Evolutionary conservation across 148 eudicot species (phyloP).

Genomic region (Cornus suecica): DNA sequence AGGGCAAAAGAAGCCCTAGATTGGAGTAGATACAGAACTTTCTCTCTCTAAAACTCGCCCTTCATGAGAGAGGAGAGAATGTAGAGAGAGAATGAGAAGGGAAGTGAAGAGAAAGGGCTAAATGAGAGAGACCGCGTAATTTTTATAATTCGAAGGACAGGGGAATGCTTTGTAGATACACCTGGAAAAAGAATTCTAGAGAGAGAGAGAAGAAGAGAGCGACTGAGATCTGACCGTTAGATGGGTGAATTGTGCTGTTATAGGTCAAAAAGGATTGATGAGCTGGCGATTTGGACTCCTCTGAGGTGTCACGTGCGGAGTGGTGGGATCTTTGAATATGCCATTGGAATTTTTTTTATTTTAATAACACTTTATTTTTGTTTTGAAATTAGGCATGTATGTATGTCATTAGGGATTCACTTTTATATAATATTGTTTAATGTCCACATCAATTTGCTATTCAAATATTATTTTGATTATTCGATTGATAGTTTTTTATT

Average conservation of each 20-base stretch:
- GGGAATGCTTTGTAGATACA: background rate
- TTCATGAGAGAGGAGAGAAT: conserved; percentile 28
- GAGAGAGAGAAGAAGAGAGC: conserved; percentile 2
- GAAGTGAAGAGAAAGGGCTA: conserved; percentile 11
- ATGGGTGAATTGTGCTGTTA: background rate
- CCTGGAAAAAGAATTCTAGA: background rate
- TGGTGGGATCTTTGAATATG: background rate
- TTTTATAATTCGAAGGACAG: conserved; percentile 39
- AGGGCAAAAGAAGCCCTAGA: conserved; percentile 11
- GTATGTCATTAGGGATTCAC: no score
- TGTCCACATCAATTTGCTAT: no score
- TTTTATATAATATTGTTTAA: no score
- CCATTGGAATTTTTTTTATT: no score
- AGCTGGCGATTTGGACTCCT: background rate
- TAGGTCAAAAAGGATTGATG: background rate
- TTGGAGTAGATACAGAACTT: background rate
- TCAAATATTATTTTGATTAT: no score
- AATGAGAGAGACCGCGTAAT: conserved; percentile 37
- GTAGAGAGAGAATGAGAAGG: conserved; percentile 12
- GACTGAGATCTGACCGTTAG: conserved; percentile 10
- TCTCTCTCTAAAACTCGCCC: conserved; percentile 7
- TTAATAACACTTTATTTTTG: no score
- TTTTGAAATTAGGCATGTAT: no score
- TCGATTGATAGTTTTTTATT: no score
- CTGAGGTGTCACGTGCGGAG: conserved; percentile 13